Percentiles rank a stretch among this genome's conserved stretches.
Evolutionary conservation across 139 green algal species (phyloP).

Genomic region (Micractinium sp.): DNA sequence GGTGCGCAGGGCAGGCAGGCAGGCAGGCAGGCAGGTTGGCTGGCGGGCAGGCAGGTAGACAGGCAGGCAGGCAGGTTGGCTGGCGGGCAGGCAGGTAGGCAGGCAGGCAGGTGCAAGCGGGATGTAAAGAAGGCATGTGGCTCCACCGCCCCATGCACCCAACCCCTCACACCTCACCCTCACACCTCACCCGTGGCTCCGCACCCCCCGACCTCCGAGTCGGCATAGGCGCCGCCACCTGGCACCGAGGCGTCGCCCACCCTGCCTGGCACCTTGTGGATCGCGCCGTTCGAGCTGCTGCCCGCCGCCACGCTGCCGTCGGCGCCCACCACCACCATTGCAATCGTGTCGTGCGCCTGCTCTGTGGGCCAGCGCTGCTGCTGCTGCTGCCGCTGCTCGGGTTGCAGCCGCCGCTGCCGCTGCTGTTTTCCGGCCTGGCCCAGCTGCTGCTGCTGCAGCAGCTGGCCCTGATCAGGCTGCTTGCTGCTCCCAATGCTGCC

Average conservation of each 20-base stretch:
- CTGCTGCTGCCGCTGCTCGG: background rate
- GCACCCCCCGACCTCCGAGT: conserved; percentile 71
- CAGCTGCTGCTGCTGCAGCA: conserved; percentile 1
- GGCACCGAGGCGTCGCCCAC: conserved; percentile 70
- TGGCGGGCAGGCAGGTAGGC: background rate
- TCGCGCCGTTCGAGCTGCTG: conserved; percentile 67
- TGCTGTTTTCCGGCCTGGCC: conserved; percentile 5
- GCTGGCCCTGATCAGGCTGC: background rate
- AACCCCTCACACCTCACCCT: background rate
- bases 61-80: background rate
- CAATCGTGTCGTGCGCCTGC: conserved; percentile 76
- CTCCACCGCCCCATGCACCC: background rate
- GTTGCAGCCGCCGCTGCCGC: background rate
- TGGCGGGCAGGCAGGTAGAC: background rate
- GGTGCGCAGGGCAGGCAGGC: background rate
- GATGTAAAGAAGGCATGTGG: background rate
- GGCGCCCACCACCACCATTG: conserved; percentile 68
- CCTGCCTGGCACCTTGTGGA: conserved; percentile 69
- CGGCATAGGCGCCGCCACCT: conserved; percentile 75
- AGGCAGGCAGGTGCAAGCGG: background rate
- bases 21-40: background rate
- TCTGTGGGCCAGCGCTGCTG: background rate
- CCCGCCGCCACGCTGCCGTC: conserved; percentile 18
- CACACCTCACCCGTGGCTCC: conserved; percentile 61
- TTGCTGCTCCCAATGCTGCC: background rate